Percentiles rank a stretch among this genome's conserved stretches.
Conservation (phyloP, 371 early-diverging fungal genomes). For the Rhizomucor pusillus region DNA sequence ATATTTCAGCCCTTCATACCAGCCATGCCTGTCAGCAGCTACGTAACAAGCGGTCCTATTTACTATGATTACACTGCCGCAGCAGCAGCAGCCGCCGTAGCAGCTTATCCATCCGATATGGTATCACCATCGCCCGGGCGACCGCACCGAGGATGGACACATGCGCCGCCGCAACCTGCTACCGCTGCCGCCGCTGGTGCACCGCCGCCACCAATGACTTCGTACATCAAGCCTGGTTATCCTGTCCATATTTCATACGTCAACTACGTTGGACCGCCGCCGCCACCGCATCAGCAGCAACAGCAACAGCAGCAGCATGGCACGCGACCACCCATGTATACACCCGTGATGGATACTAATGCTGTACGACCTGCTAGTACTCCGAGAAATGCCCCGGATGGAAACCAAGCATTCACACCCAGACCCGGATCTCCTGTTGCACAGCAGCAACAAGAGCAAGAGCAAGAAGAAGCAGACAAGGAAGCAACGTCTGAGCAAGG, state of each 20-base stretch:
- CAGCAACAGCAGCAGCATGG: slow-evolving; percentile 5
- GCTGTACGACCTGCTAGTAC: background rate
- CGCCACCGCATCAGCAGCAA: background rate
- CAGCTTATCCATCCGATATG: background rate
- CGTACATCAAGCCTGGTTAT: slow-evolving; percentile 15
- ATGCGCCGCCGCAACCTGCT: background rate
- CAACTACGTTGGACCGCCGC: background rate
- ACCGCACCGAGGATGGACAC: background rate
- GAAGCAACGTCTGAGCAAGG: slow-evolving; percentile 12
- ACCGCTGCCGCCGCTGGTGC: background rate
- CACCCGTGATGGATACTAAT: background rate
- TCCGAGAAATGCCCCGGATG: background rate
- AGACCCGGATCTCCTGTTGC: too few relatives aligned
- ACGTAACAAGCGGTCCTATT: slow-evolving; percentile 4
- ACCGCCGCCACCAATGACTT: slow-evolving; percentile 2
- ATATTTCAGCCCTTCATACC: slow-evolving; percentile 10
- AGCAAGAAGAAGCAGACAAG: background rate
- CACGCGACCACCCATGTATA: background rate
- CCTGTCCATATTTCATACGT: slow-evolving; percentile 3
- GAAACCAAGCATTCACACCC: background rate
- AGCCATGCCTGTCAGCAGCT: slow-evolving; percentile 10
- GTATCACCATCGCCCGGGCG: background rate
- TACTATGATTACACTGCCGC: slow-evolving; percentile 11
- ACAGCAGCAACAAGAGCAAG: background rate
- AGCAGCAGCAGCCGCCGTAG: background rate